phyloP scores from a whole-genome alignment of 1,284 basidiomycete species.

The Microbotryomycetes sp. region DNA sequence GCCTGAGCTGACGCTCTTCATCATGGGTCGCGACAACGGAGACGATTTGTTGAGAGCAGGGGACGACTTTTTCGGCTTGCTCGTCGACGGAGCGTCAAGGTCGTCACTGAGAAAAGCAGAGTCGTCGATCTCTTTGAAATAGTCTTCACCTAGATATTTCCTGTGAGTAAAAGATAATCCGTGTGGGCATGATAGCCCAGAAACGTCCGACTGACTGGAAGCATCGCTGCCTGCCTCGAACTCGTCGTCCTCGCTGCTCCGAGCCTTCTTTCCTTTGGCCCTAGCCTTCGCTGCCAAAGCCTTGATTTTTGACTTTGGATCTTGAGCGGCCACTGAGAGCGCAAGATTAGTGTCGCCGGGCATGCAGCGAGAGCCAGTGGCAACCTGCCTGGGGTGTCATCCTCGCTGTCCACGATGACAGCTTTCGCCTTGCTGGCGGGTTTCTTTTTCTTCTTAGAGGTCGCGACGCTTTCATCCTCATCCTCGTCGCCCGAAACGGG shows the following conservation, averaged over 20 bases:
- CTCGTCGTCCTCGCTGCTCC: slow-evolving; percentile 32
- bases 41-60: background rate
- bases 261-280: slow-evolving; percentile 39
- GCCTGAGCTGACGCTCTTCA: background rate
- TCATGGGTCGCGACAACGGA: background rate
- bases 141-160: slow-evolving; percentile 18
- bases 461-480: slow-evolving; percentile 12
- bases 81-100: slow-evolving; percentile 3
- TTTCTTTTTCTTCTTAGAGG: slow-evolving; percentile 23
- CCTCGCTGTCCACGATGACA: slow-evolving; percentile 18
- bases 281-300: slow-evolving; percentile 13
- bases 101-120: background rate
- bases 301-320: slow-evolving; percentile 6
- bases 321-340: background rate
- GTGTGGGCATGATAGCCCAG: slow-evolving; percentile 9
- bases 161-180: background rate
- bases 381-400: slow-evolving; percentile 1
- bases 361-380: background rate
- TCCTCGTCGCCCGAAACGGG: slow-evolving; percentile 18
- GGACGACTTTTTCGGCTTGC: background rate
- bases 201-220: slow-evolving; percentile 5
- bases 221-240: slow-evolving; percentile 11
- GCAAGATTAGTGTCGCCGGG: background rate
- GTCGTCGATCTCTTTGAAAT: slow-evolving; percentile 23
- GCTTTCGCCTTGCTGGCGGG: slow-evolving; percentile 3